A percentile compares a stretch with the other conserved stretches of the same genome.
Conservation (phyloP, 345 rosid genomes). For the Gossypium arboreum region DNA sequence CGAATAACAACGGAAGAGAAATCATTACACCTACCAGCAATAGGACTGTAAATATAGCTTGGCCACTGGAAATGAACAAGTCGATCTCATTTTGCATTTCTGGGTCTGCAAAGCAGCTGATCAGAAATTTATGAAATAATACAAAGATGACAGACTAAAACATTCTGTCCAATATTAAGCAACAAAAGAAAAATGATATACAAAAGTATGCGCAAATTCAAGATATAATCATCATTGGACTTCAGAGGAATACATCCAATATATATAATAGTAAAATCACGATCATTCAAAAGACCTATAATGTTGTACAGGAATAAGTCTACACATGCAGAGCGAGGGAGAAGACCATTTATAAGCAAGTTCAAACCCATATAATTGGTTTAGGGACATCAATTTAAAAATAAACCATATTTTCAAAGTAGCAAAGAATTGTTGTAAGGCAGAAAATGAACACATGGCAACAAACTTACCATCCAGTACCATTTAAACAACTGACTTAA, state of each 20-base stretch:
- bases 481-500: not conserved
- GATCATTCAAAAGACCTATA: not conserved
- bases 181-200: not conserved
- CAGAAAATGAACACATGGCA: conserved; percentile 7
- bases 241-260: not conserved
- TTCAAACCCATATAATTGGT: not conserved
- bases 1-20: not conserved
- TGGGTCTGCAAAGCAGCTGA: conserved; percentile 45
- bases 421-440: not conserved
- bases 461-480: not conserved
- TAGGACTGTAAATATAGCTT: conserved; percentile 58
- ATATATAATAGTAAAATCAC: not conserved
- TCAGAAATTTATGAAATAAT: conserved; percentile 16
- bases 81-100: conserved; percentile 81
- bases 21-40: conserved; percentile 51
- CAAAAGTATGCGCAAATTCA: not conserved
- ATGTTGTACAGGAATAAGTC: not conserved
- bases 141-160: conserved; percentile 4
- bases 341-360: not conserved
- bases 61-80: conserved; percentile 51
- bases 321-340: not conserved
- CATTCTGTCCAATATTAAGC: not conserved
- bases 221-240: not conserved
- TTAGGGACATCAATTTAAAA: not conserved
- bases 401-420: not conserved